Evolutionary conservation across 495 filamentous ascomycete species (phyloP).

Genomic region (Neurospora sp.): DNA sequence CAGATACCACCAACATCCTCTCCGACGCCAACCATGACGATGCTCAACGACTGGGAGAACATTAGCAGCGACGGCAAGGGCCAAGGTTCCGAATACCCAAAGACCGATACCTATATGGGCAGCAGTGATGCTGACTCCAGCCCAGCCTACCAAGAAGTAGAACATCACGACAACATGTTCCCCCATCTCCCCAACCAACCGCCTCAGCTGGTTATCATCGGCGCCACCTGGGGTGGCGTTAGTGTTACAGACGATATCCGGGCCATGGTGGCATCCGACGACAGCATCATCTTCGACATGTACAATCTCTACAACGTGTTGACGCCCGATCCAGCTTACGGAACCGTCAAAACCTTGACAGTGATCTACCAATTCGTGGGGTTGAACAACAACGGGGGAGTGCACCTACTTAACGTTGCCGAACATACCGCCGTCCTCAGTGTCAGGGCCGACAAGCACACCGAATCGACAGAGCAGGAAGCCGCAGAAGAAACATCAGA

Average conservation of each 20-base stretch:
- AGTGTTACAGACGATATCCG: slow-evolving; percentile 10
- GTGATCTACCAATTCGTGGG: slow-evolving; percentile 16
- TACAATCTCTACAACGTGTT: slow-evolving; percentile 8
- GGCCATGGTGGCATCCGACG: slow-evolving; percentile 7
- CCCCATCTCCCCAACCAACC: background rate
- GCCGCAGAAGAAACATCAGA: background rate
- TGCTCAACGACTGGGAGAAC: background rate
- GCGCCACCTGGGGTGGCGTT: slow-evolving; percentile 20
- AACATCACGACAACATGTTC: background rate
- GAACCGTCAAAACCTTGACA: slow-evolving; percentile 10
- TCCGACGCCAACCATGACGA: background rate
- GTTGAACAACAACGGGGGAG: background rate
- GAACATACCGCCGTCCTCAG: slow-evolving; percentile 1
- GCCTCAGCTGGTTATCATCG: slow-evolving; percentile 12
- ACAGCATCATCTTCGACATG: slow-evolving; percentile 13
- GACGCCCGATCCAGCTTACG: slow-evolving; percentile 13
- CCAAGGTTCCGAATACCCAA: background rate
- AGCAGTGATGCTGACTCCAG: background rate
- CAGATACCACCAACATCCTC: background rate
- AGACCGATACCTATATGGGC: background rate
- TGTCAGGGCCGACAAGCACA: background rate
- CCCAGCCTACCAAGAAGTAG: slow-evolving; percentile 3
- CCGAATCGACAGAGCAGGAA: background rate
- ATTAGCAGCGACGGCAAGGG: background rate
- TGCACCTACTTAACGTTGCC: slow-evolving; percentile 2